Conservation (phyloP, 148 eudicot species). For the Cornus kousa region DNA sequence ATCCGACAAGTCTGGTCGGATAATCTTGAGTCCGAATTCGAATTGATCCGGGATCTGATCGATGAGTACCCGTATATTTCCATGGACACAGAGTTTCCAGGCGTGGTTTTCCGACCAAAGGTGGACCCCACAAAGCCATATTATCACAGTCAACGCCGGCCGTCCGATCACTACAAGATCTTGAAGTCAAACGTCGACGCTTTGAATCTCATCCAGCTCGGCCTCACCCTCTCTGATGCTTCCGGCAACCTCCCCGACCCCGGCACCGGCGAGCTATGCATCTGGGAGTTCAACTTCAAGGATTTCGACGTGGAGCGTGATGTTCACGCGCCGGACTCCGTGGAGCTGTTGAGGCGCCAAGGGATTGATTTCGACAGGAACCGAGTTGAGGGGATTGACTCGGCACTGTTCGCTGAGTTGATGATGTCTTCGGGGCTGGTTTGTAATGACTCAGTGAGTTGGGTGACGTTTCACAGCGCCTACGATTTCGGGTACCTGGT, state of each 20-base stretch:
- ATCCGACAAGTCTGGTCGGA: slow-evolving; percentile 57
- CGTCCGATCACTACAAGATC: slow-evolving; percentile 41
- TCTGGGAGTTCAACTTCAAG: slow-evolving; percentile 67
- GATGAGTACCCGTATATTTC: slow-evolving; percentile 48
- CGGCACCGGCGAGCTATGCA: slow-evolving; percentile 24
- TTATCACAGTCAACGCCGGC: not conserved
- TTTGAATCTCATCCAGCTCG: slow-evolving; percentile 55
- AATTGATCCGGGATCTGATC: slow-evolving; percentile 29
- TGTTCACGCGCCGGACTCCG: slow-evolving; percentile 50
- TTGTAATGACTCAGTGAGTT: slow-evolving; percentile 49
- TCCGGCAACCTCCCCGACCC: slow-evolving; percentile 50
- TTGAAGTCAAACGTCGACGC: slow-evolving; percentile 70
- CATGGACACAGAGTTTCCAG: slow-evolving; percentile 82
- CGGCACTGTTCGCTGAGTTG: slow-evolving; percentile 44
- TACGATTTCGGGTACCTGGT: slow-evolving; percentile 72
- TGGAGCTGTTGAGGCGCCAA: slow-evolving; percentile 42
- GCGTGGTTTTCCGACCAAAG: slow-evolving; percentile 33
- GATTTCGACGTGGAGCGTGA: slow-evolving; percentile 57
- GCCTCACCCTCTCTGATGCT: slow-evolving; percentile 64
- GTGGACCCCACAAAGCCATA: not conserved
- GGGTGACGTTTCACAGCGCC: slow-evolving; percentile 82
- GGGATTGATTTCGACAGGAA: slow-evolving; percentile 57
- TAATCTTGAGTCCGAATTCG: slow-evolving; percentile 50
- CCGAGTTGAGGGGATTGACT: slow-evolving; percentile 39
- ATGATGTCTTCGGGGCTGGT: slow-evolving; percentile 68